Evolutionary conservation across 345 rosid species (phyloP).

Genomic region (Eucalyptus urophylla): DNA sequence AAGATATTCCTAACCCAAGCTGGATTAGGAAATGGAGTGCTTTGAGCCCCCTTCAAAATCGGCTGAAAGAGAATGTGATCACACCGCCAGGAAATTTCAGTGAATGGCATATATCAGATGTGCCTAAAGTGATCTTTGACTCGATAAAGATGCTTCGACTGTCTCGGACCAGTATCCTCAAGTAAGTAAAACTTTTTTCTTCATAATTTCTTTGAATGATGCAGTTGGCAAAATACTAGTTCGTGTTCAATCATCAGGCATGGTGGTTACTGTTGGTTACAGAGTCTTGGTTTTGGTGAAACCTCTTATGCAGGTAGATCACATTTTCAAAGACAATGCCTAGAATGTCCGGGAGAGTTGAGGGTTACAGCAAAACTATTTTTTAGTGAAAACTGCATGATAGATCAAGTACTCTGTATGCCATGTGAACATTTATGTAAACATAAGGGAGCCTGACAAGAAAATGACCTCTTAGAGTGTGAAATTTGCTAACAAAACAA

Average conservation of each 20-base stretch:
- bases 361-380: neutral
- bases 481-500: neutral
- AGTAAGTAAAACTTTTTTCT: slow-evolving; percentile 30
- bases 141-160: slow-evolving; percentile 51
- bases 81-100: neutral
- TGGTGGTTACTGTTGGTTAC: neutral
- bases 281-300: neutral
- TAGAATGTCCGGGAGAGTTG: neutral
- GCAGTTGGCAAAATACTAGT: neutral
- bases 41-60: slow-evolving; percentile 26
- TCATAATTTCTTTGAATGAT: neutral
- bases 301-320: neutral
- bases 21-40: slow-evolving; percentile 2
- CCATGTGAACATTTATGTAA: neutral
- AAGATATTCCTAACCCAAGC: neutral
- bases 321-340: neutral
- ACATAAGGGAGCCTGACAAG: neutral
- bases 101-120: slow-evolving; percentile 5
- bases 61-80: slow-evolving; percentile 1
- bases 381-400: neutral
- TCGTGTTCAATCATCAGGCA: neutral
- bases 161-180: slow-evolving; percentile 56
- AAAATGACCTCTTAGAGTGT: neutral
- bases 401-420: neutral
- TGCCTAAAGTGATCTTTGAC: slow-evolving; percentile 39